phyloP scores from a whole-genome alignment of 306 rosid genomes.

The Betula pendula region DNA sequence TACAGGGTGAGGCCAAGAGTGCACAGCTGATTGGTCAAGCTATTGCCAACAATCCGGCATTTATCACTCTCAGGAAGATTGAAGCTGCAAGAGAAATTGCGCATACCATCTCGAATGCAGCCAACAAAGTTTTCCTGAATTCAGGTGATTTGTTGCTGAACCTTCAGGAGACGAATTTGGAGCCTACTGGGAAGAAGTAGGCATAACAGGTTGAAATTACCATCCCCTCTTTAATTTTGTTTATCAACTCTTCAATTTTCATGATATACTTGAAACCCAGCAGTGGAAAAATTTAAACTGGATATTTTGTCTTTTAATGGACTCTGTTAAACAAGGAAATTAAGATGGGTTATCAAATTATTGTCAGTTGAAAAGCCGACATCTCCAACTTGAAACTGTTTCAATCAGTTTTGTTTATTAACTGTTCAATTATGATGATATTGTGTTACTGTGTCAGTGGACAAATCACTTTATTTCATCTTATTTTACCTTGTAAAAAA shows the following conservation, averaged over 20 bases:
- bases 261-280: background rate
- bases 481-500: background rate
- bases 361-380: background rate
- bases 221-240: constrained; percentile 4
- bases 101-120: constrained; percentile 52
- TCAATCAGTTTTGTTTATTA: background rate
- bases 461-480: background rate
- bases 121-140: constrained; percentile 66
- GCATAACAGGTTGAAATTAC: constrained; percentile 9
- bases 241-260: background rate
- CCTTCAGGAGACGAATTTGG: constrained; percentile 66
- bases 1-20: constrained; percentile 84
- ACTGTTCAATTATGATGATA: background rate
- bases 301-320: background rate
- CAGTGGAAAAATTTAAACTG: constrained; percentile 16
- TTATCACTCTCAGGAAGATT: constrained; percentile 78
- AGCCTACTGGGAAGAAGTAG: constrained; percentile 39
- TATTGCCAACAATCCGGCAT: constrained; percentile 74
- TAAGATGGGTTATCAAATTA: constrained; percentile 8
- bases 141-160: constrained; percentile 76
- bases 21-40: constrained; percentile 82
- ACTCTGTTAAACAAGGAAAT: constrained; percentile 12
- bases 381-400: constrained; percentile 4
- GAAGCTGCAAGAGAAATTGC: constrained; percentile 94
- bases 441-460: background rate